Evolutionary conservation across 1,139 yeast species (phyloP), one percentile per base, ranked within the genome.

Genomic region (Pichia norvegensis): DNA sequence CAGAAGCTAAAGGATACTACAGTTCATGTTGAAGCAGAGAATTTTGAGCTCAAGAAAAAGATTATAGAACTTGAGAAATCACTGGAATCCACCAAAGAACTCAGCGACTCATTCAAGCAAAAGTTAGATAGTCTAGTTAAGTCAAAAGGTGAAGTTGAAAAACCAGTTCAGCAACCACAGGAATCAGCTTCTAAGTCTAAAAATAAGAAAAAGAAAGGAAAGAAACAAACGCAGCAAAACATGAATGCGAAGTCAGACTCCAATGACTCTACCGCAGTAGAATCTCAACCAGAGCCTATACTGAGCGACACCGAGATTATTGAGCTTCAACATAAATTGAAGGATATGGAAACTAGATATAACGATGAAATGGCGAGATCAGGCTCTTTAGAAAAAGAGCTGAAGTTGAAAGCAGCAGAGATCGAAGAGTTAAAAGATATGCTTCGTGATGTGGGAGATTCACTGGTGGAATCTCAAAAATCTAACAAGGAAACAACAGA

Each of bases 381-480:
- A 14, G 17, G 33, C 4, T 31, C 40, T 2, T 33, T 54, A 16
- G 36, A 33, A 23, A 49, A 46, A 29, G 43, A 48, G 19, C 37
- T 47, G 29, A 50, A 46, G n/a, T 45, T 27, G 5, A 72, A 72
- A 49, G 50, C 55, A 9, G 82, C 78, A 42, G 85, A 81, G 52
- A 67, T 79, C 21, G 81, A 76, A 36, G 68, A 67, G 42, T 70
- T 84, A 45, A 74, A 81, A 52, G 95, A 85, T 48, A 83, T 80
- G 84, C 64, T 87, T 42, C 75, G 74, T 53, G 78, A 76, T 43
- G 72, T 87, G 20, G 95, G 95, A 1, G 76, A 83, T 56, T 94
- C 85, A 43, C 68, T 86, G 23, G 94, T 86, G 0, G 80, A 74
- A 36, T 62, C 66, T 25, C 38, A 58, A 17, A 60, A 59, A 33